Evolutionary conservation across 805 yeast species (phyloP).

Genomic region (Wickerhamiella allomyrinae): DNA sequence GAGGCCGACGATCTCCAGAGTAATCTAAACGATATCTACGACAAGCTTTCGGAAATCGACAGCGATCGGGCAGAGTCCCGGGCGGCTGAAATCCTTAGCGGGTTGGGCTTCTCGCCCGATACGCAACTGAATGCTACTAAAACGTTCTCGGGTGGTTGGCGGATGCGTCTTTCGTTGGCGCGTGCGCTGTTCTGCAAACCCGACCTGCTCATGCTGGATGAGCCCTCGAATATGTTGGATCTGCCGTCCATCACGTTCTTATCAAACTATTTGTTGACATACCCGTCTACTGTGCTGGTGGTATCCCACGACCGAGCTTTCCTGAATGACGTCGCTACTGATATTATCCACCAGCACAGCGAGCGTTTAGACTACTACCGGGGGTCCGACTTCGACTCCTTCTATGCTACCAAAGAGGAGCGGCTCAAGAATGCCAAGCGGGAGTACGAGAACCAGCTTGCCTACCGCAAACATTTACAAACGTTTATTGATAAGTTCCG

Average conservation of each 20-base stretch:
- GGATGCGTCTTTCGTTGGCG: conserved; percentile 97
- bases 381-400: conserved; percentile 84
- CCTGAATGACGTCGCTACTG: conserved; percentile 95
- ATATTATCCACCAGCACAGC: conserved; percentile 93
- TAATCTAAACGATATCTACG: conserved; percentile 65
- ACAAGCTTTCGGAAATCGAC: conserved; percentile 83
- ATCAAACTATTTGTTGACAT: conserved; percentile 77
- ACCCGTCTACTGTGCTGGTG: conserved; percentile 83
- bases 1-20: conserved; percentile 78
- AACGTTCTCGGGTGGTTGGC: conserved; percentile 98
- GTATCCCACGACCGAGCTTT: conserved; percentile 98
- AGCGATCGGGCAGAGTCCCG: conserved; percentile 94
- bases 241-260: conserved; percentile 94
- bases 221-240: conserved; percentile 99
- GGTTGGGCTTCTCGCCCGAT: conserved; percentile 85
- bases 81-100: conserved; percentile 85
- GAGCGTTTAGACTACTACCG: conserved; percentile 88
- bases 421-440: conserved; percentile 83
- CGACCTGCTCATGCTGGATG: conserved; percentile 83
- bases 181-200: conserved; percentile 97
- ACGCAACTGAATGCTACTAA: conserved; percentile 76
- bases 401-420: conserved; percentile 88
- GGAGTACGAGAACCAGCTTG: conserved; percentile 97
- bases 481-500: conserved; percentile 90
- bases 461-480: conserved; percentile 84